Conservation (phyloP, 2,329 filamentous ascomycete species). For the Diaporthe citriasiana region DNA sequence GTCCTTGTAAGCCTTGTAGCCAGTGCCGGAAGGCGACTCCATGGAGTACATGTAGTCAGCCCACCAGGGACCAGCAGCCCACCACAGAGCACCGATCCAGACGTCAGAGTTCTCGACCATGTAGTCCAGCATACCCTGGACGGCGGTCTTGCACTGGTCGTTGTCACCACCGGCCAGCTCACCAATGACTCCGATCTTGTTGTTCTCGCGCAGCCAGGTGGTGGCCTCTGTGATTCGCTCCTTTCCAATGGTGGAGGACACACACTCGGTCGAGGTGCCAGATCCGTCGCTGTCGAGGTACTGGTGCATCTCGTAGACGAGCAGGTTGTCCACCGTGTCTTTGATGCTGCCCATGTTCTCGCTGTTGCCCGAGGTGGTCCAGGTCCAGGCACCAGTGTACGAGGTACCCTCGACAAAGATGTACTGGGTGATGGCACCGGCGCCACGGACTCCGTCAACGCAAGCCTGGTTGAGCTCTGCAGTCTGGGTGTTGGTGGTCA, state of each 20-base stretch:
- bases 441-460: constrained; percentile 71
- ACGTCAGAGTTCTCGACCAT: constrained; percentile 69
- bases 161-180: constrained; percentile 71
- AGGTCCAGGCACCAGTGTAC: constrained; percentile 65
- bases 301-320: constrained; percentile 73
- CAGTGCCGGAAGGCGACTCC: constrained; percentile 60
- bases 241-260: constrained; percentile 62
- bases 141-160: constrained; percentile 63
- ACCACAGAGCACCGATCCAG: constrained; percentile 71
- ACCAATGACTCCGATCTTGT: constrained; percentile 68
- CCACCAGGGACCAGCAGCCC: constrained; percentile 72
- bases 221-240: constrained; percentile 65
- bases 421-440: constrained; percentile 69
- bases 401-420: constrained; percentile 71
- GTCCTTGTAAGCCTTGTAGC: constrained; percentile 50
- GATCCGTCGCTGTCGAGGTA: constrained; percentile 69
- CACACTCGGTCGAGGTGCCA: constrained; percentile 63
- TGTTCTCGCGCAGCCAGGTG: constrained; percentile 67
- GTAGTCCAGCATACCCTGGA: constrained; percentile 66
- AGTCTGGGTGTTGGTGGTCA: constrained; percentile 69
- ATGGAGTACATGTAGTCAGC: constrained; percentile 62
- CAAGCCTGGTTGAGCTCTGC: constrained; percentile 74
- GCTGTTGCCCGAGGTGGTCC: constrained; percentile 58
- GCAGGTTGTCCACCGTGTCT: constrained; percentile 62
- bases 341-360: constrained; percentile 58